Percentiles rank a stretch among this genome's conserved stretches.
These are phyloP conservation scores for Auxenochlorella pyrenoidosa DNA, from an alignment of 139 green algal genomes.

Conservation along the genomic window DNA sequence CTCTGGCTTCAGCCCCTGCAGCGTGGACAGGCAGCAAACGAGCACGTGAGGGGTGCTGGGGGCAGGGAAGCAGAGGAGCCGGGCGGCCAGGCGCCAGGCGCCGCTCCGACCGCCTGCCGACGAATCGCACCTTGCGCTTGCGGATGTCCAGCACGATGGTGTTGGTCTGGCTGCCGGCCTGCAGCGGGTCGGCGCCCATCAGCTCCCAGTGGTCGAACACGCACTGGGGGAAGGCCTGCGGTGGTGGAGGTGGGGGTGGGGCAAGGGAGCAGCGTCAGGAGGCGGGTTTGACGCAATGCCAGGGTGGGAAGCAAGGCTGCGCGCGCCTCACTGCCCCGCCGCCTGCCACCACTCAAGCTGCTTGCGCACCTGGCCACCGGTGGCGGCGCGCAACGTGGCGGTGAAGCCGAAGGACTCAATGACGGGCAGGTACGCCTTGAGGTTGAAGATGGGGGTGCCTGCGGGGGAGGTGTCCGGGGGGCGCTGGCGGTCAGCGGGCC, in stretches of 20 bases:
- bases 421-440: conserved; percentile 98
- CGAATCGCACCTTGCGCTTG: conserved; percentile 98
- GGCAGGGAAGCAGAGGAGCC: background rate
- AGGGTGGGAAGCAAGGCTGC: too few relatives aligned
- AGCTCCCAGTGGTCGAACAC: conserved; percentile 99
- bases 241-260: background rate
- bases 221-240: background rate
- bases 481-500: too few relatives aligned
- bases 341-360: background rate
- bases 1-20: background rate
- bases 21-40: background rate
- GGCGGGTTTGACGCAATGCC: too few relatives aligned
- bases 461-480: background rate
- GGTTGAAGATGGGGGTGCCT: conserved; percentile 99
- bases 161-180: conserved; percentile 75
- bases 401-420: conserved; percentile 99
- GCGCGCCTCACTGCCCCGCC: too few relatives aligned
- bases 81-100: too few relatives aligned
- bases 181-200: conserved; percentile 84
- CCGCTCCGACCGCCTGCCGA: too few relatives aligned
- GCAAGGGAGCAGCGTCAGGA: background rate
- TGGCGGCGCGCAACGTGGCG: conserved; percentile 91
- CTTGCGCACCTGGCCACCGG: conserved; percentile 85
- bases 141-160: conserved; percentile 89
- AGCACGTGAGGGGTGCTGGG: background rate